These are phyloP conservation scores for Metschnikowia colocasiae DNA, from an alignment of 805 yeast genomes.

Conservation along the genomic window DNA sequence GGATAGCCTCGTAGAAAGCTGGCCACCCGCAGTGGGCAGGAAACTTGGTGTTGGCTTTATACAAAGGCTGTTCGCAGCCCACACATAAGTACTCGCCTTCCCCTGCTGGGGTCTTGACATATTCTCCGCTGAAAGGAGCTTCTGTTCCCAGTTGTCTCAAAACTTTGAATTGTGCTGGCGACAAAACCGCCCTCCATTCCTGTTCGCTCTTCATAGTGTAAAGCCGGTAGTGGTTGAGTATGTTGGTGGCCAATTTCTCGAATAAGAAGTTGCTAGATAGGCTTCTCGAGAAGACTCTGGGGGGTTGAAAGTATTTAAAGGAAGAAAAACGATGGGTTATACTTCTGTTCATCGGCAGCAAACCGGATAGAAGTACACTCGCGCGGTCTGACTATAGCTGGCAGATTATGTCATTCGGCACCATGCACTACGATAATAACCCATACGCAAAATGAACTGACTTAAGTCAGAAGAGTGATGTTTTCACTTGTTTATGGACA, in stretches of 20 bases:
- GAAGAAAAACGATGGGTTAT: neutral
- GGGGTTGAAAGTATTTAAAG: neutral
- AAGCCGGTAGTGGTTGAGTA: slow-evolving; percentile 1
- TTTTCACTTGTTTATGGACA: too few relatives aligned
- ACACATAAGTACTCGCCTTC: slow-evolving; percentile 79
- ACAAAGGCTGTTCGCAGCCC: slow-evolving; percentile 78
- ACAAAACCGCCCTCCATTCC: slow-evolving; percentile 78
- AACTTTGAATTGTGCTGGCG: slow-evolving; percentile 75
- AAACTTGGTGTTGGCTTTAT: slow-evolving; percentile 76
- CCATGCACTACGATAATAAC: slow-evolving; percentile 3
- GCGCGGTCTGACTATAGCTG: neutral
- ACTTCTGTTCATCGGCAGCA: slow-evolving; percentile 5
- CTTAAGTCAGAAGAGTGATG: too few relatives aligned
- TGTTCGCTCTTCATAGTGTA: slow-evolving; percentile 31
- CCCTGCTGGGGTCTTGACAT: slow-evolving; percentile 47
- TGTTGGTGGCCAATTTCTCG: neutral
- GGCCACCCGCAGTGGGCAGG: slow-evolving; percentile 98
- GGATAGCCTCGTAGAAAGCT: slow-evolving; percentile 85
- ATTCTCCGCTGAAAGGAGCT: slow-evolving; percentile 61
- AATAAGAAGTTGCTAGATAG: neutral
- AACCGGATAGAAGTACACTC: neutral
- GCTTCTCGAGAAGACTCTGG: neutral
- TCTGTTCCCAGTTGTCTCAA: slow-evolving; percentile 75
- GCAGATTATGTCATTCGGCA: neutral
- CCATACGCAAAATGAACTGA: too few relatives aligned